Base-by-base conservation (phyloP, 345 rosid genomes). In the Diplotaxis tenuifolia region DNA sequence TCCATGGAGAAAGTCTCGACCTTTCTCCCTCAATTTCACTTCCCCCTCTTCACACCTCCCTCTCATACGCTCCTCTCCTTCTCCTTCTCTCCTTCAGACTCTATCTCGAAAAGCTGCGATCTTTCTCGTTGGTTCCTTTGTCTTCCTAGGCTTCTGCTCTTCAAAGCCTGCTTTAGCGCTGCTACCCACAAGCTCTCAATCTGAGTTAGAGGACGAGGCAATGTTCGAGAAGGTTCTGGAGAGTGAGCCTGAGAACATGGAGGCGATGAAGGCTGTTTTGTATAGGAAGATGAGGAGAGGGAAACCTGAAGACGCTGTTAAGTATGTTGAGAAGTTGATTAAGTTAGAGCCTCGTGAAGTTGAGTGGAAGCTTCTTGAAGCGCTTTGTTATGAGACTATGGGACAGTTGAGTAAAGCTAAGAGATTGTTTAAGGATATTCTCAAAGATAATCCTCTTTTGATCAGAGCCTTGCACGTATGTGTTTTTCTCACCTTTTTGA, bases 291-390 rank as follows among this genome's bases (percentile, higher is more conserved):
- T 88, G 92, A 94, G 95, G 82, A 86, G 80, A 66, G 92, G 96
- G 12, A 82, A 77, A 77, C 74, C 73, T 60, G 74, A 82, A 75
- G 91, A 86, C 63, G 96, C 97, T 70, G 79, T 88, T 66, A 76
- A 79, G 42, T 88, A 67, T 71, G 88, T 91, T 68, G 83, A 86
- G 83, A 87, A 78, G 71, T 76, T 94, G 71, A 84, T 86, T 53
- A 82, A 82, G 16, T 74, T 83, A 16, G 91, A 87, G 77, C 95
- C 93, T 12, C 38, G 76, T 47, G 96, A 89, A 73, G 86, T 88
- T 7, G 98, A 94, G 55, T 94, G 96, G 98, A 94, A 86, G 87
- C 90, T 94, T 45, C 72, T 94, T 71, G 83, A 88, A 83, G 97
- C 96, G 15, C 84, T 94, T 72, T 94, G 95, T 64, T 87, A 88